Evolutionary conservation across 176 grass and related monocot genomes (phyloP).

Genomic region (Avena atlantica): DNA sequence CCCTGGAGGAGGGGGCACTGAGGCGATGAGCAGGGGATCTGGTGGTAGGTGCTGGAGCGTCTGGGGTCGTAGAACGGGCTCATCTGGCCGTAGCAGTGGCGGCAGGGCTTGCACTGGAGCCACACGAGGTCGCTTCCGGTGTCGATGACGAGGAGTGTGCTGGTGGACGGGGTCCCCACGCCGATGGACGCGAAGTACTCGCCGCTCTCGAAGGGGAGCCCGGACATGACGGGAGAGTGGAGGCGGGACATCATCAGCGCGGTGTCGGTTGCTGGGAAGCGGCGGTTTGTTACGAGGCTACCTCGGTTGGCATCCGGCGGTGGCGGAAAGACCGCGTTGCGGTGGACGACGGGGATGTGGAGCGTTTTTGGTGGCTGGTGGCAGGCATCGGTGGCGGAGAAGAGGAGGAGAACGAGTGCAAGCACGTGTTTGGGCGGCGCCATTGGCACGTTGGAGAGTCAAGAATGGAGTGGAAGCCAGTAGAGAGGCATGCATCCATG

Average conservation of each 20-base stretch:
- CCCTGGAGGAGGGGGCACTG: slow-evolving; percentile 50
- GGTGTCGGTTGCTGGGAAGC: slow-evolving; percentile 43
- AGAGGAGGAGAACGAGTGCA: slow-evolving; percentile 1
- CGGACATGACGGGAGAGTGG: slow-evolving; percentile 56
- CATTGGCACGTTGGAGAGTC: slow-evolving; percentile 48
- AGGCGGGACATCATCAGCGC: slow-evolving; percentile 16
- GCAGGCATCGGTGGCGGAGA: slow-evolving; percentile 8
- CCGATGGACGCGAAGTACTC: slow-evolving; percentile 74
- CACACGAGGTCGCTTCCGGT: slow-evolving; percentile 86
- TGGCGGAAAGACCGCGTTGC: slow-evolving; percentile 44
- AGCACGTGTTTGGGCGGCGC: background rate
- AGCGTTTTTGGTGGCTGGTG: slow-evolving; percentile 40
- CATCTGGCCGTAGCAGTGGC: slow-evolving; percentile 72
- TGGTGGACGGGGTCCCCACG: slow-evolving; percentile 61
- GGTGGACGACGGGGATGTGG: slow-evolving; percentile 61
- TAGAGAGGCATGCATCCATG: background rate
- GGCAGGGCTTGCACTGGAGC: slow-evolving; percentile 80
- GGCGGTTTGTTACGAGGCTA: slow-evolving; percentile 38
- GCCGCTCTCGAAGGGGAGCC: slow-evolving; percentile 61
- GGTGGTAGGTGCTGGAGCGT: slow-evolving; percentile 50
- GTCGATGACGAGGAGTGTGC: slow-evolving; percentile 75
- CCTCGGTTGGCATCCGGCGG: slow-evolving; percentile 24
- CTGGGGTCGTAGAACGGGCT: slow-evolving; percentile 66
- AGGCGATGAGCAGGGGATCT: slow-evolving; percentile 54
- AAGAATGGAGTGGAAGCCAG: slow-evolving; percentile 7